These are phyloP conservation scores for Seiridium cupressi DNA, from an alignment of 2,329 filamentous ascomycete genomes.

Conservation along the genomic window DNA sequence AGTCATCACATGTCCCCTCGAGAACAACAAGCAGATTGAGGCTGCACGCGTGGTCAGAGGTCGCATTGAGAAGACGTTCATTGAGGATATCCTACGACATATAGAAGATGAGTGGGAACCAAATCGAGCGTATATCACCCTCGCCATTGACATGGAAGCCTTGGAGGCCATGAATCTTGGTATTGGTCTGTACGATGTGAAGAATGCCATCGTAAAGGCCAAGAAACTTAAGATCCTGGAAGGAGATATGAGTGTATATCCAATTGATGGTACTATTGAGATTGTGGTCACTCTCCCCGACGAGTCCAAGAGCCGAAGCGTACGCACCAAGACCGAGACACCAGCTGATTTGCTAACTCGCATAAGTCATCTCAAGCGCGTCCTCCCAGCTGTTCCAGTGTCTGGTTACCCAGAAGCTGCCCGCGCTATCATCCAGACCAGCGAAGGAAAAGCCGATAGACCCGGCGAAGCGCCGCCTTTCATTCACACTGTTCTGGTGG, in stretches of 20 bases:
- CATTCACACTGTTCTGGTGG: slow-evolving; percentile 72
- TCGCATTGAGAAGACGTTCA: slow-evolving; percentile 90
- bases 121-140: slow-evolving; percentile 70
- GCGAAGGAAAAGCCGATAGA: slow-evolving; percentile 48
- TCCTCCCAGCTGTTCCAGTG: slow-evolving; percentile 79
- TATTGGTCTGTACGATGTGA: slow-evolving; percentile 71
- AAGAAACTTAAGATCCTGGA: slow-evolving; percentile 78
- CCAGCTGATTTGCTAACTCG: slow-evolving; percentile 69
- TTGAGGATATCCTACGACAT: slow-evolving; percentile 76
- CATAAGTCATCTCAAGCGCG: slow-evolving; percentile 81
- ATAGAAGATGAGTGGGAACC: slow-evolving; percentile 89
- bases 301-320: slow-evolving; percentile 44
- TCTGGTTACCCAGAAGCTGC: slow-evolving; percentile 84
- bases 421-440: slow-evolving; percentile 85
- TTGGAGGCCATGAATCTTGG: slow-evolving; percentile 81
- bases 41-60: slow-evolving; percentile 90
- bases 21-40: slow-evolving; percentile 71
- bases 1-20: slow-evolving; percentile 82
- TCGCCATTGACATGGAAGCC: slow-evolving; percentile 78
- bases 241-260: slow-evolving; percentile 62
- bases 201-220: slow-evolving; percentile 71
- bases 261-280: slow-evolving; percentile 59
- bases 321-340: slow-evolving; percentile 49
- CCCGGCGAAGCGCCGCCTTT: slow-evolving; percentile 2
- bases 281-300: slow-evolving; percentile 65